phyloP scores from a whole-genome alignment of 148 eudicot species.

The Talinum fruticosum region DNA sequence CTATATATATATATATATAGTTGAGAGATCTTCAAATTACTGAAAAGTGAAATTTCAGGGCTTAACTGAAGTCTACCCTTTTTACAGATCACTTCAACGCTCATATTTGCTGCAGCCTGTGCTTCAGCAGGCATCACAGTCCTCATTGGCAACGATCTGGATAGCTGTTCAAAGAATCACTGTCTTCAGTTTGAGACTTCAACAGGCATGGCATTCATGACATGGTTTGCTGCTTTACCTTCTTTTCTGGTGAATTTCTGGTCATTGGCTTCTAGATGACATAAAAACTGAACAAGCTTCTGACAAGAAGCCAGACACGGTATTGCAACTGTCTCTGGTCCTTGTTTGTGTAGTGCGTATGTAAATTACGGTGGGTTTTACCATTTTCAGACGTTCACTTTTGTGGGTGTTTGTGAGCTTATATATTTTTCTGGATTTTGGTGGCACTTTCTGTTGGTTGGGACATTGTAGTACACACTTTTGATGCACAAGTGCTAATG shows the following conservation, averaged over 20 bases:
- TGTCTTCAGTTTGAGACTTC: slow-evolving; percentile 81
- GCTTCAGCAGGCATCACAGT: slow-evolving; percentile 95
- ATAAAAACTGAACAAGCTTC: neutral
- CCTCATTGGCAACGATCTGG: slow-evolving; percentile 76
- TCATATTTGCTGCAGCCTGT: slow-evolving; percentile 93
- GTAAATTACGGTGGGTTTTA: slow-evolving; percentile 18
- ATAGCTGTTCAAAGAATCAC: slow-evolving; percentile 59
- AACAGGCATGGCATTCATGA: slow-evolving; percentile 87
- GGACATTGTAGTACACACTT: no score
- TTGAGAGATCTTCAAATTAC: neutral
- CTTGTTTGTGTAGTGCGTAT: slow-evolving; percentile 27
- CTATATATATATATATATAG: no score
- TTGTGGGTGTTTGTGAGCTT: slow-evolving; percentile 19
- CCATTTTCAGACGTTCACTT: slow-evolving; percentile 16
- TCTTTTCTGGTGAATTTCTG: slow-evolving; percentile 87
- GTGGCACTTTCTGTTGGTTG: no score
- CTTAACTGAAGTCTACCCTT: neutral
- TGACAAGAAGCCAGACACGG: neutral
- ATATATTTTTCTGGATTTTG: no score
- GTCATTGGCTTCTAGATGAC: slow-evolving; percentile 78
- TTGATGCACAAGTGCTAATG: no score
- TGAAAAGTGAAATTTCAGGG: neutral
- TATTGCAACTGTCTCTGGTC: slow-evolving; percentile 1
- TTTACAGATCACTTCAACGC: slow-evolving; percentile 78
- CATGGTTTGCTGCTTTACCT: slow-evolving; percentile 84